Evolutionary conservation across 495 filamentous ascomycete genomes (phyloP), one percentile per base, ranked within the genome.

Genomic region (Xanthoparmelia taractica): DNA sequence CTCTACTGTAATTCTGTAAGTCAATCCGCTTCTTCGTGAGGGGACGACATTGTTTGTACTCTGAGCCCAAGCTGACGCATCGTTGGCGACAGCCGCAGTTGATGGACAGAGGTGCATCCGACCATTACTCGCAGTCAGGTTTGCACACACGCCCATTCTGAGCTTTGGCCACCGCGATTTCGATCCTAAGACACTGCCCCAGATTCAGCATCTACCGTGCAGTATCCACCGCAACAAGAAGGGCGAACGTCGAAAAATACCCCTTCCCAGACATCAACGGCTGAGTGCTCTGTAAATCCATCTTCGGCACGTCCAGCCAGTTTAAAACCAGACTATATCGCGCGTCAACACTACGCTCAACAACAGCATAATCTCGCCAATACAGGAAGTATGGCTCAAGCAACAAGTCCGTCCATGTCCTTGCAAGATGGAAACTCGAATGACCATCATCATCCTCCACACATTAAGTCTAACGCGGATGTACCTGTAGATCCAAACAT

Each of bases 401-500:
- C 90, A 87, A 86, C 88, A 87, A 96, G 91, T 96, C 88, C 90
- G 91, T 95, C 88, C 75, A 83, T 87, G 81, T 82, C 84, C 84
- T 79, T 87, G 79, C 82, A 83, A 81, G 84, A 88, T 87, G 85
- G 83, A 76, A 82, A 80, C 71, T 82, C 84, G 77, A 81, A 83
- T 81, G 82, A 88, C 78, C 80, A 80, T 77, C 76, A 76, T 79
- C 78, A 76, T 71, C 78, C 81, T 71, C 78, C 85, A 73, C 86
- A 86, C 79, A 80, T 84, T 75, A 91, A 89, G 76, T 93, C 91
- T 96, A 88, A 96, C 91, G 82, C 82, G 84, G 86, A 91, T 84
- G 84, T 94, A 79, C 92, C 91, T 88, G 89, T 96, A 97, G 94
- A 98, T 95, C 91, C 93, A 67, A 92, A 91, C 69, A 94, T 97